Conservation (phyloP, 805 yeast genomes). For the Kazachstania taianensis region DNA sequence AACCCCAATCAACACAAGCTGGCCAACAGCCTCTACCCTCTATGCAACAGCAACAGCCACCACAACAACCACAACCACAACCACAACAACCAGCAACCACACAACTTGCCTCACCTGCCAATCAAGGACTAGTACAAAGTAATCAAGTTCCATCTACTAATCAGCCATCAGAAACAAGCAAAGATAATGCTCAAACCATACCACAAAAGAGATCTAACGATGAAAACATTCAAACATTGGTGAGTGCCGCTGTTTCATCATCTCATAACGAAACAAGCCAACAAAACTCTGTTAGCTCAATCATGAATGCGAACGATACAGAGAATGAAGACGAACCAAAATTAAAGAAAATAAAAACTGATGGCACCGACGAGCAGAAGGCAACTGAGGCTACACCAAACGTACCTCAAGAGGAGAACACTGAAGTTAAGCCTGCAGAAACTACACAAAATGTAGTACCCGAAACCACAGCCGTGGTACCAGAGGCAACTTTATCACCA, state of each 20-base stretch:
- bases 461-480: constrained; percentile 4
- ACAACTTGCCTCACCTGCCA: constrained; percentile 1
- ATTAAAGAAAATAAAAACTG: constrained; percentile 9
- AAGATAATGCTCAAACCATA: constrained; percentile 2
- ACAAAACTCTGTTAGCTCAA: not conserved
- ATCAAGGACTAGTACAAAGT: constrained; percentile 1
- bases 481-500: constrained; percentile 3
- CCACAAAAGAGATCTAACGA: constrained; percentile 26
- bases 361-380: too few species aligned
- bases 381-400: not conserved
- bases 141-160: not conserved
- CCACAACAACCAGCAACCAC: not conserved
- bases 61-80: constrained; percentile 1
- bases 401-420: not conserved
- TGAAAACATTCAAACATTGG: constrained; percentile 23
- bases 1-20: not conserved
- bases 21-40: constrained; percentile 3
- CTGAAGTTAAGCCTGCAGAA: constrained; percentile 1
- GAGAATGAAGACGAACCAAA: constrained; percentile 11
- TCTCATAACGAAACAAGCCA: not conserved
- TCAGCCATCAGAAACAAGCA: not conserved
- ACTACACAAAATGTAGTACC: constrained; percentile 5
- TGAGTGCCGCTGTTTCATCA: constrained; percentile 19
- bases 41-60: constrained; percentile 2
- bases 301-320: constrained; percentile 1